These are phyloP conservation scores for Magnolia kwangsiensis DNA, from an alignment of 164 flowering plant species.

Conservation along the genomic window DNA sequence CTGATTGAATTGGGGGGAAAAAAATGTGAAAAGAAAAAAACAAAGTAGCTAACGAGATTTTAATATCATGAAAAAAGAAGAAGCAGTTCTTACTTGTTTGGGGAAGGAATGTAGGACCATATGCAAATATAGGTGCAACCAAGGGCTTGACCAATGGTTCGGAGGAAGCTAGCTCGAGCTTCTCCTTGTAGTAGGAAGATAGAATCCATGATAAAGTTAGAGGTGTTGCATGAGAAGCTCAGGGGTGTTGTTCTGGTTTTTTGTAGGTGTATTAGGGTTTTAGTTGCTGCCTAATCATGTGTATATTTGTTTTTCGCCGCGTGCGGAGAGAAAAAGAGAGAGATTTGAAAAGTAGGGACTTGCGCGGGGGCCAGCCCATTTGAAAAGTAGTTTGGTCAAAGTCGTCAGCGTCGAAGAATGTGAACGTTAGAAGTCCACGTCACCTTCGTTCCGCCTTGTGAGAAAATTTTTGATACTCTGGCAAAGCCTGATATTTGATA, in stretches of 20 bases:
- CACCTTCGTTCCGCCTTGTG: too few relatives aligned
- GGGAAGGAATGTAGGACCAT: conserved; percentile 56
- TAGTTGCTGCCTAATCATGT: not conserved
- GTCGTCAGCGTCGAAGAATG: too few relatives aligned
- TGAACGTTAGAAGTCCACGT: too few relatives aligned
- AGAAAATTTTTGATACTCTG: too few relatives aligned
- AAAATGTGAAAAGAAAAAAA: not conserved
- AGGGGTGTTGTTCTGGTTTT: not conserved
- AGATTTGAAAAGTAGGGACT: not conserved
- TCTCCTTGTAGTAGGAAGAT: conserved; percentile 35
- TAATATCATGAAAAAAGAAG: too few relatives aligned
- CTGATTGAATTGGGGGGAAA: conserved; percentile 26
- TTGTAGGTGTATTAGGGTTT: not conserved
- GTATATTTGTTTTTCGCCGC: not conserved
- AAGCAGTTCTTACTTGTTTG: not conserved
- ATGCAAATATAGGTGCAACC: conserved; percentile 64
- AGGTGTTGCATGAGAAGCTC: not conserved
- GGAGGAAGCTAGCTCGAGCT: conserved; percentile 32
- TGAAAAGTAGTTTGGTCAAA: too few relatives aligned
- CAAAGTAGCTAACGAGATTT: not conserved
- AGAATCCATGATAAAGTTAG: conserved; percentile 35
- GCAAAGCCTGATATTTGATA: too few relatives aligned
- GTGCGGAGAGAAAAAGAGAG: conserved; percentile 1
- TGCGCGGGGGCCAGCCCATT: too few relatives aligned
- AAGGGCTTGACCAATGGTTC: conserved; percentile 28